phyloP scores from a whole-genome alignment of 192 early-diverging fungal species.

The Coemansia furcata region DNA sequence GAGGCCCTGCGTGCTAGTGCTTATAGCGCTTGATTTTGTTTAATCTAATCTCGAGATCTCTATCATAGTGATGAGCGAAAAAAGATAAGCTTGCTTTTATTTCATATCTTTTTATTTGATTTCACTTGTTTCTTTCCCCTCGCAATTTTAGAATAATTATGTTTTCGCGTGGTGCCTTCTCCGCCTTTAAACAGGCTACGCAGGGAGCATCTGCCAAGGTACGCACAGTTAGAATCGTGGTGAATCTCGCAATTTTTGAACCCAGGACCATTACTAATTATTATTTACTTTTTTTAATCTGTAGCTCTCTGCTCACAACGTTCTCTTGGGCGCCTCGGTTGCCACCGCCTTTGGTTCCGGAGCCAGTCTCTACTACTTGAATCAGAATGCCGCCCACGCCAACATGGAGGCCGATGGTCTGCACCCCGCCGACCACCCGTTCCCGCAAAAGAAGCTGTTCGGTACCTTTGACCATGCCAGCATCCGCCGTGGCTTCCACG shows the following conservation, averaged over 20 bases:
- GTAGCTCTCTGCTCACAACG: conserved; percentile 26
- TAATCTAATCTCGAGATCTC: not conserved
- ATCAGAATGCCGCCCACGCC: conserved; percentile 62
- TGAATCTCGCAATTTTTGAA: not conserved
- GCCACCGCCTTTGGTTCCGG: conserved; percentile 61
- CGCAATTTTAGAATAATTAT: conserved; percentile 9
- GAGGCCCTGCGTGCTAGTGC: conserved; percentile 55
- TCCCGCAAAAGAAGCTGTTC: conserved; percentile 77
- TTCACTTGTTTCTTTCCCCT: not conserved
- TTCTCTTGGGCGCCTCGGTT: conserved; percentile 50
- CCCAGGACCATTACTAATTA: not conserved
- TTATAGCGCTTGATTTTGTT: not conserved
- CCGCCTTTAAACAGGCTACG: conserved; percentile 32
- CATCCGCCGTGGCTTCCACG: conserved; percentile 97
- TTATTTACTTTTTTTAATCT: not conserved
- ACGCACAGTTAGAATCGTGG: not conserved
- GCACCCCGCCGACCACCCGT: conserved; percentile 86
- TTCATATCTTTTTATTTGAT: conserved; percentile 1
- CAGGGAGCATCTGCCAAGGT: conserved; percentile 35
- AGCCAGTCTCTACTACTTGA: conserved; percentile 51
- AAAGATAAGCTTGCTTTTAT: no score
- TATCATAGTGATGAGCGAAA: not conserved
- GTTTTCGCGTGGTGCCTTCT: conserved; percentile 45
- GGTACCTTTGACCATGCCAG: conserved; percentile 92
- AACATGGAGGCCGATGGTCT: conserved; percentile 90